Evolutionary conservation across 371 early-diverging fungal genomes (phyloP).

Genomic region (Mucor lusitanicus): DNA sequence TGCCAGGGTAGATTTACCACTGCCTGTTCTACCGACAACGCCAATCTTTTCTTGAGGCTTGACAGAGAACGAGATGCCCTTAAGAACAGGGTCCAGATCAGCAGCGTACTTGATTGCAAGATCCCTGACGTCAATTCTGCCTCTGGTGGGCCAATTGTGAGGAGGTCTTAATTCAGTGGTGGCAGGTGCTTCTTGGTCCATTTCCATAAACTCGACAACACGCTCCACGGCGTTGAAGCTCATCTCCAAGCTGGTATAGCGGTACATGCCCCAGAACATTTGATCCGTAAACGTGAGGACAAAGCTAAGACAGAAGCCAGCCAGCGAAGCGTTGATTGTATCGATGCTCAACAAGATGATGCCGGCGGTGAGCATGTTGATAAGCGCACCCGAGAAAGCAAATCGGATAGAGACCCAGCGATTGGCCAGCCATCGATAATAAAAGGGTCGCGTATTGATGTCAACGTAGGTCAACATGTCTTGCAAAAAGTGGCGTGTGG

Average conservation of each 20-base stretch:
- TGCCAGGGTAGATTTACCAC: constrained; percentile 79
- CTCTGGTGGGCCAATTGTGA: constrained; percentile 67
- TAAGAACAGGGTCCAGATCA: constrained; percentile 61
- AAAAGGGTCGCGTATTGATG: constrained; percentile 57
- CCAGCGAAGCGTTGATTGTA: constrained; percentile 65
- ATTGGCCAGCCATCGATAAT: constrained; percentile 71
- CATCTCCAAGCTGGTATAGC: constrained; percentile 81
- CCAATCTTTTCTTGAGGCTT: constrained; percentile 61
- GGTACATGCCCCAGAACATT: constrained; percentile 68
- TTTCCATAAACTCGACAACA: constrained; percentile 74
- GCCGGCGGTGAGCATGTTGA: constrained; percentile 64
- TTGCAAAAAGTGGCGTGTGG: not conserved
- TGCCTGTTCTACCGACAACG: constrained; percentile 71
- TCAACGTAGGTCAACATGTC: not conserved
- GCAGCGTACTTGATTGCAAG: constrained; percentile 63
- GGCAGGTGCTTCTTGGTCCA: constrained; percentile 77
- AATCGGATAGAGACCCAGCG: constrained; percentile 81
- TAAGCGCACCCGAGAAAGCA: constrained; percentile 63
- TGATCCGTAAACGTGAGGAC: constrained; percentile 71
- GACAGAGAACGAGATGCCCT: constrained; percentile 55
- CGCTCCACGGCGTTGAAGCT: constrained; percentile 86
- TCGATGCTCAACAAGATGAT: constrained; percentile 47
- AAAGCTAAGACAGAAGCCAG: constrained; percentile 77
- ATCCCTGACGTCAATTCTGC: constrained; percentile 61
- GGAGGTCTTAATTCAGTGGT: constrained; percentile 56